Evolutionary conservation across 2,329 filamentous ascomycete genomes (phyloP), one percentile per base, ranked within the genome.

Genomic region (Remersonia thermophila): DNA sequence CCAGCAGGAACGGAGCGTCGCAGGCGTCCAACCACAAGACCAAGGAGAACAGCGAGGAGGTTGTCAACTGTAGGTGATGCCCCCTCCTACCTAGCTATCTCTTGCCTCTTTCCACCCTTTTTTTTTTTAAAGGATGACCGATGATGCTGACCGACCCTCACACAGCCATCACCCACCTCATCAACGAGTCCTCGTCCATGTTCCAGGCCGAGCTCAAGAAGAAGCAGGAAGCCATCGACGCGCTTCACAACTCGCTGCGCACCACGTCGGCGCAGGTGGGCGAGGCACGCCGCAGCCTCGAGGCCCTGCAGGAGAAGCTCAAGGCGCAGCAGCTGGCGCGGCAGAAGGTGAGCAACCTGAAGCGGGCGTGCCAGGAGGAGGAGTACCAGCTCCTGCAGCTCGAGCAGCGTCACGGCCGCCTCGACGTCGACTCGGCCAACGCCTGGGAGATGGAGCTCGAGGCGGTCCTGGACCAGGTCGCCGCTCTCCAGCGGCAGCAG

Each of bases 221-320:
- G 30, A 94, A 94, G 55, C 87, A 95, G 60, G 70, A 80, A 33
- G 72, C 78, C 20, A 80, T 96, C 36, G 86, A 95, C 53, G 69
- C 77, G 12, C 76, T 93, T 26, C 89, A 95, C 57, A 66, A 73
- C 29, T 78, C 80, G 17, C 78, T 98, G 35, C 80, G 85, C 33
- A 80, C 83, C 38, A 79, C 84, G 2, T 91, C 86, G 2, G 71
- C 79, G 14, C 75, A 83, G 42, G 73, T 94, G 23, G 78, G 80
- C 46, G 80, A 86, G 37, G 80, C 87, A 37, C 77, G 83, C 37
- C 77, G 79, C 38, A 73, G 69, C 15, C 63, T 93, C 3, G 83
- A 93, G 41, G 67, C 72, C 7, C 62, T 93, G 9, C 79, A 81
- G 41, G 66, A 71, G 4, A 75, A 74, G 27, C 66, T 77, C 16